phyloP scores from a whole-genome alignment of 306 rosid species.

The Rosa chinensis region DNA sequence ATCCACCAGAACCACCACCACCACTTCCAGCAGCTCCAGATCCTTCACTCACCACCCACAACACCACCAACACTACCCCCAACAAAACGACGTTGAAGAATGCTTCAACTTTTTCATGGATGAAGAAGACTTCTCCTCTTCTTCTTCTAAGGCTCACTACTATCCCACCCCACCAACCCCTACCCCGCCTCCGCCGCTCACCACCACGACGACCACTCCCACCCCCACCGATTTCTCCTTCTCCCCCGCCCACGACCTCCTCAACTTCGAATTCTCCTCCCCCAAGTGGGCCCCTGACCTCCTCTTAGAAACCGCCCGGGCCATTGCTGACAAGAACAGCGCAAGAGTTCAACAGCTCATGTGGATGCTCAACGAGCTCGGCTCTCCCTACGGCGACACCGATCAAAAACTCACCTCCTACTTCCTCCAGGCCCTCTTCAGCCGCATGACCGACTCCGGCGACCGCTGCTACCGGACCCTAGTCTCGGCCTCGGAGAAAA shows the following conservation, averaged over 20 bases:
- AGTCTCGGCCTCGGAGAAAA: conserved; percentile 66
- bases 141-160: conserved; percentile 71
- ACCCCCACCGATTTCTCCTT: conserved; percentile 36
- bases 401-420: conserved; percentile 78
- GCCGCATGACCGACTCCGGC: conserved; percentile 78
- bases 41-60: conserved; percentile 57
- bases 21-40: conserved; percentile 70
- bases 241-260: conserved; percentile 46
- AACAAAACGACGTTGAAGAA: conserved; percentile 62
- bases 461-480: conserved; percentile 60
- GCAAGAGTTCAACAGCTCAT: conserved; percentile 66
- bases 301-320: conserved; percentile 68
- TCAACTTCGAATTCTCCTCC: conserved; percentile 55
- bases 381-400: conserved; percentile 81
- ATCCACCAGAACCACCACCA: conserved; percentile 48
- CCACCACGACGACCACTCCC: conserved; percentile 21
- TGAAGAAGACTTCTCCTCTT: conserved; percentile 89
- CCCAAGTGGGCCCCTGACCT: conserved; percentile 66
- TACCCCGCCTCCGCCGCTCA: conserved; percentile 1
- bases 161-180: conserved; percentile 37
- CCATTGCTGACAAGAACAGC: conserved; percentile 68
- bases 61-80: conserved; percentile 28
- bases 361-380: conserved; percentile 95
- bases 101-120: conserved; percentile 99
- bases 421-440: conserved; percentile 79